Evolutionary conservation across 2,329 filamentous ascomycete genomes (phyloP).

Genomic region (Sphaerulina musiva): DNA sequence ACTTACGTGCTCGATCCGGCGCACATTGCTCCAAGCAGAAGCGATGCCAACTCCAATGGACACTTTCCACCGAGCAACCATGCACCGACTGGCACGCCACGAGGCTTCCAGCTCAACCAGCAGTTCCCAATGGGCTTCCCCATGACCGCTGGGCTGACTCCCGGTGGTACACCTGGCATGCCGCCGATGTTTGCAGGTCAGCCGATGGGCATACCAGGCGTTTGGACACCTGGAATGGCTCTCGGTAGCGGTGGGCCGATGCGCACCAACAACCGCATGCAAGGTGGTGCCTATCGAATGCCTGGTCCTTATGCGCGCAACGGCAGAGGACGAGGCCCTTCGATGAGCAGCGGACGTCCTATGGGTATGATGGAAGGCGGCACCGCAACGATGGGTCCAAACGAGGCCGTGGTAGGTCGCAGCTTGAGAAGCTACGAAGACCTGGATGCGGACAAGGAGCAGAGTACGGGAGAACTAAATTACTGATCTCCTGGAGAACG

Average conservation of each 20-base stretch:
- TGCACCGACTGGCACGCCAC: conserved; percentile 70
- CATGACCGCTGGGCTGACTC: conserved; percentile 36
- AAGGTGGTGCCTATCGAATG: conserved; percentile 24
- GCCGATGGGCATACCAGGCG: conserved; percentile 32
- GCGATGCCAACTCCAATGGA: conserved; percentile 90
- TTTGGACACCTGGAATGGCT: conserved; percentile 16
- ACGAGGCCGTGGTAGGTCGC: conserved; percentile 85
- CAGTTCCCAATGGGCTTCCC: conserved; percentile 37
- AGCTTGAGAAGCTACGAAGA: conserved; percentile 97
- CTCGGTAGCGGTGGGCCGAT: conserved; percentile 38
- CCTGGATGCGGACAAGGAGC: conserved; percentile 63
- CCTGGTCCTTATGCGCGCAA: conserved; percentile 27
- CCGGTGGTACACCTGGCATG: conserved; percentile 29
- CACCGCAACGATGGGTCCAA: conserved; percentile 67
- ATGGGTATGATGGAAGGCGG: conserved; percentile 51
- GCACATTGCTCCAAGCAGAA: conserved; percentile 86
- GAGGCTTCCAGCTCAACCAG: conserved; percentile 82
- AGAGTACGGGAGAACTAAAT: conserved; percentile 76
- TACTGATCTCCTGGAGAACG: conserved; percentile 50
- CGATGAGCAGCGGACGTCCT: conserved; percentile 21
- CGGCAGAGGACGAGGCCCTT: conserved; percentile 28
- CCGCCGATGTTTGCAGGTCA: conserved; percentile 38
- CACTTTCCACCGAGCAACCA: conserved; percentile 80
- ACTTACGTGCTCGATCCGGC: conserved; percentile 89
- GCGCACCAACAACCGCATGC: conserved; percentile 33